Base-by-base conservation (phyloP, 1,139 yeast genomes). In the Hyphopichia burtonii region DNA sequence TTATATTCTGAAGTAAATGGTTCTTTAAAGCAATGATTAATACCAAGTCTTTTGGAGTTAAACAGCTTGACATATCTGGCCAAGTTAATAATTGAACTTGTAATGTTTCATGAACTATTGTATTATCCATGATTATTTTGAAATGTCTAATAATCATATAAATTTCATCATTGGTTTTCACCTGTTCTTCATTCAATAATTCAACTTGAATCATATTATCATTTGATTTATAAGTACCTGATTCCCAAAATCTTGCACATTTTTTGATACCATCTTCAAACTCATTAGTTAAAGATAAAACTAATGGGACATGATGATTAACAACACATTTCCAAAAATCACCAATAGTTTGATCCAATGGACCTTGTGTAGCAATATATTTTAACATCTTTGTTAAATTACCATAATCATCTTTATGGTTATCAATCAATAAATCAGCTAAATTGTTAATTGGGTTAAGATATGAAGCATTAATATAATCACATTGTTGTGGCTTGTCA, bases 351-450 rank as follows among this genome's bases (percentile, higher is more conserved):
- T 83, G 79, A 2, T 82, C 80, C 33, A 88, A 62, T 2, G 96
- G 96, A 1, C 94, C 96, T 52, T 88, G 96, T 0, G 96, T 84
- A 0, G 96, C 96, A 49, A 88, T 83, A 56, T 83, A 86, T 40
- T 75, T 69, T 38, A 57, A 52, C 10, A 53, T 39, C 12, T 23
- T n/a, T 4, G n/a, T n/a, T 14, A 36, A 30, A 52, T 19, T 25
- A 34, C 11, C 2, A 14, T 17, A 34, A 5, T 28, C 17, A 28
- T 41, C 43, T 19, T n/a, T n/a, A n/a, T n/a, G n/a, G n/a, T 27
- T 10, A 34, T 28, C 31, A 9, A 31, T 35, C 4, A 19, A 30
- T 32, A 45, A 39, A 17, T 43, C 42, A 14, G 43, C 35, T 15
- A 43, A 51, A 37, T 50, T 51, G 18, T 49, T 40, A 36, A 60